Evolutionary conservation across 768 basidiomycete genomes (phyloP).

Genomic region (Leccinum disarticulatum): DNA sequence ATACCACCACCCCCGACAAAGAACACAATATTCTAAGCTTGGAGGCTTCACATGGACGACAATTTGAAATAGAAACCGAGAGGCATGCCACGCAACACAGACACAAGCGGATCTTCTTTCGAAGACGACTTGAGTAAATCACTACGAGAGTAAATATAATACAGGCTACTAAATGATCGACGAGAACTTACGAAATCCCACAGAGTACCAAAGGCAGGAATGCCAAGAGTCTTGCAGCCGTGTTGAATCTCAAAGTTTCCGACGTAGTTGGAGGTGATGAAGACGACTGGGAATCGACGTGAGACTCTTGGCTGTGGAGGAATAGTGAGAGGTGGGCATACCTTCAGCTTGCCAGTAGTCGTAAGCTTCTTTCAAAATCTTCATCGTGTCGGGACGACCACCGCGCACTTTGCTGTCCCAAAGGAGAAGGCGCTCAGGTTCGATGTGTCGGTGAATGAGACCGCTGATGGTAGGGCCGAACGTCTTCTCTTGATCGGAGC

Average conservation of each 20-base stretch:
- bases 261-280: constrained; percentile 81
- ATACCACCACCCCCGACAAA: constrained; percentile 5
- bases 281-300: constrained; percentile 50
- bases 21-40: not conserved
- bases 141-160: constrained; percentile 20
- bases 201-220: constrained; percentile 66
- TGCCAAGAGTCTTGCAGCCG: constrained; percentile 69
- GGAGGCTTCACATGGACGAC: constrained; percentile 7
- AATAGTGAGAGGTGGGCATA: constrained; percentile 18
- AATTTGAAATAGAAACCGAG: constrained; percentile 4
- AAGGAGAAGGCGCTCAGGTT: constrained; percentile 68
- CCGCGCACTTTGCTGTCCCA: constrained; percentile 79
- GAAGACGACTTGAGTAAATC: constrained; percentile 7
- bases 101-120: not conserved
- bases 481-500: constrained; percentile 81
- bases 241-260: constrained; percentile 80
- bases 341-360: constrained; percentile 72
- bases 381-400: constrained; percentile 77
- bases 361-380: constrained; percentile 68
- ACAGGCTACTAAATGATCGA: constrained; percentile 1
- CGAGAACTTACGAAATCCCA: constrained; percentile 58
- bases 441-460: constrained; percentile 68
- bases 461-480: constrained; percentile 79
- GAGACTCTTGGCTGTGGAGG: not conserved
- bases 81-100: constrained; percentile 6